Percentiles rank a stretch among this genome's conserved stretches.
phyloP scores from a whole-genome alignment of 352 stramenopile genomes.

The Pythium apleroticum region DNA sequence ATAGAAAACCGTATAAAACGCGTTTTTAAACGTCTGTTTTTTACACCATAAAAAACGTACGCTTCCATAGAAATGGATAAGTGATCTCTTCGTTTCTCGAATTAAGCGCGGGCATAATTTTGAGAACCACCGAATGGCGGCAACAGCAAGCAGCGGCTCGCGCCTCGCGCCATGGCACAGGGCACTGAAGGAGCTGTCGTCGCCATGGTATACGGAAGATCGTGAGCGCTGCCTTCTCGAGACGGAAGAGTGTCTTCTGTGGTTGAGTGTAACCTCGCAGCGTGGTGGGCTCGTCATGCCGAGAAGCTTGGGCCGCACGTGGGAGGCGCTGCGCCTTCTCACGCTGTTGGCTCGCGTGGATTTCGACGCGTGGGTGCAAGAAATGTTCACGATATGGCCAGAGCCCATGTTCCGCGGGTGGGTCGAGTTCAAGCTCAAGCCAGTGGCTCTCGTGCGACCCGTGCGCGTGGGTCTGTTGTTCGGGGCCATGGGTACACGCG shows the following conservation, averaged over 20 bases:
- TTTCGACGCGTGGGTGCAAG: slow-evolving; percentile 14
- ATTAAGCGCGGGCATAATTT: not conserved
- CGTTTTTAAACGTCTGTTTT: no score
- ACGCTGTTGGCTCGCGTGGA: slow-evolving; percentile 5
- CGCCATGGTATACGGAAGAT: not conserved
- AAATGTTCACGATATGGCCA: slow-evolving; percentile 5
- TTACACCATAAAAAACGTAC: no score
- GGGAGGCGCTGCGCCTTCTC: slow-evolving; percentile 1
- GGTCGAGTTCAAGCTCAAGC: slow-evolving; percentile 1
- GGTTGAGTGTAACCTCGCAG: not conserved
- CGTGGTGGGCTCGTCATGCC: not conserved
- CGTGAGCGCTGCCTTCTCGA: not conserved
- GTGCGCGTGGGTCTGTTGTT: not conserved
- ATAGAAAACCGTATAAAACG: no score
- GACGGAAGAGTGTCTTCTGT: not conserved
- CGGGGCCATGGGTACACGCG: not conserved
- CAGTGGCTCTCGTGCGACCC: not conserved
- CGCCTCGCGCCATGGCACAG: not conserved
- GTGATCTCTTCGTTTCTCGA: slow-evolving; percentile 28
- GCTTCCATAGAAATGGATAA: no score
- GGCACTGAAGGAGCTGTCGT: not conserved
- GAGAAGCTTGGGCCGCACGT: not conserved
- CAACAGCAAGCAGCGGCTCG: not conserved
- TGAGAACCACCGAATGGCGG: not conserved
- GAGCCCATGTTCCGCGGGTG: not conserved